Percentiles rank a stretch among this genome's conserved stretches.
These are phyloP conservation scores for Calocera cornea DNA, from an alignment of 768 basidiomycete genomes.

Conservation along the genomic window DNA sequence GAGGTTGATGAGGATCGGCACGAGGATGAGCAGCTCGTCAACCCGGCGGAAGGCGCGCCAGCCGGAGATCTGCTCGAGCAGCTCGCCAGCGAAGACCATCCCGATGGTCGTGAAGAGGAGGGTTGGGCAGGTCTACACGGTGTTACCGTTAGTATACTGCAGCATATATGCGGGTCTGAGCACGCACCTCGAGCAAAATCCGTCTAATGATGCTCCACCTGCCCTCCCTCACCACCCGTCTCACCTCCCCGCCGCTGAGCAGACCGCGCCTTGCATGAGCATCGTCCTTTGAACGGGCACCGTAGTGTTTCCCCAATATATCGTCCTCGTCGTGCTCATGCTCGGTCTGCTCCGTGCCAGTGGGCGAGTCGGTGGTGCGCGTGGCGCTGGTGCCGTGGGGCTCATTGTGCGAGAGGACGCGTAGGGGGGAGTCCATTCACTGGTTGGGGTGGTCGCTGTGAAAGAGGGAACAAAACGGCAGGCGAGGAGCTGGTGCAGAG, in stretches of 20 bases:
- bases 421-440: neutral
- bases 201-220: conserved; percentile 5
- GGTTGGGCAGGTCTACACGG: conserved; percentile 64
- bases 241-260: neutral
- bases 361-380: neutral
- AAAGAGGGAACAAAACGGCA: neutral
- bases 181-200: conserved; percentile 22
- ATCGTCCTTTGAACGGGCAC: neutral
- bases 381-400: neutral
- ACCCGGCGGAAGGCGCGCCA: conserved; percentile 84
- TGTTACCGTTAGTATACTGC: neutral
- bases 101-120: conserved; percentile 73
- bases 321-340: conserved; percentile 5
- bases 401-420: neutral
- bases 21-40: conserved; percentile 92
- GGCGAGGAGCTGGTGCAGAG: neutral
- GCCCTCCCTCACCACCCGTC: neutral
- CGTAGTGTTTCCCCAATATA: neutral
- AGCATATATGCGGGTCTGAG: neutral
- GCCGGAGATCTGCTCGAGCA: conserved; percentile 73
- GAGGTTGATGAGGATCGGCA: conserved; percentile 85
- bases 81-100: conserved; percentile 78
- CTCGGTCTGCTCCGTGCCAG: neutral
- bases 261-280: neutral
- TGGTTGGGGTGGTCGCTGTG: neutral